Conservation (phyloP, 805 yeast species). For the Naumovozyma baii region DNA sequence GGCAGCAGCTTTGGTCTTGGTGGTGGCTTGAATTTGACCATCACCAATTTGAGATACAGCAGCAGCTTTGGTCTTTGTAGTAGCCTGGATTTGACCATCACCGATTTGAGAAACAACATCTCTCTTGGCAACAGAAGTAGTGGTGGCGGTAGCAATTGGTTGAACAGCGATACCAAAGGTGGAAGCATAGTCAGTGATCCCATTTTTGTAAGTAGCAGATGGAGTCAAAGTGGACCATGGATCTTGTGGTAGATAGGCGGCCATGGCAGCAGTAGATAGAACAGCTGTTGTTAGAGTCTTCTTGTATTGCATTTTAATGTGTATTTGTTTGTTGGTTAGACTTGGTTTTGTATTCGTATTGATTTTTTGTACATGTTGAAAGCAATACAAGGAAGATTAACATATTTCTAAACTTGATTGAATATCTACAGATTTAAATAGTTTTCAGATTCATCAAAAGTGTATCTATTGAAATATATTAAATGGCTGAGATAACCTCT, state of each 20-base stretch:
- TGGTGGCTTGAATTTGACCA: slow-evolving; percentile 30
- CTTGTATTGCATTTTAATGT: slow-evolving; percentile 21
- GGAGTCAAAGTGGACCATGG: slow-evolving; percentile 39
- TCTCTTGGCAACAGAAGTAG: slow-evolving; percentile 30
- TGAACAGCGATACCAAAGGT: slow-evolving; percentile 37
- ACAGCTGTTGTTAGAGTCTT: slow-evolving; percentile 26
- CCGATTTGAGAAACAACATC: slow-evolving; percentile 35
- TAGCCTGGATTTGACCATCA: slow-evolving; percentile 49
- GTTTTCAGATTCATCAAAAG: too few species aligned
- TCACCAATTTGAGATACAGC: slow-evolving; percentile 37
- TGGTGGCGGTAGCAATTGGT: slow-evolving; percentile 30
- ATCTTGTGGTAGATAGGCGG: slow-evolving; percentile 24
- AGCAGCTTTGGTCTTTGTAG: slow-evolving; percentile 22
- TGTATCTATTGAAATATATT: too few species aligned
- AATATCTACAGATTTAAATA: too few species aligned
- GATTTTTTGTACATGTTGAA: too few species aligned
- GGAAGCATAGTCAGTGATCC: slow-evolving; percentile 30
- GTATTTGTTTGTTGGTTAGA: not conserved
- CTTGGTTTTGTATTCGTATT: not conserved
- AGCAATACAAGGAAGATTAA: too few species aligned
- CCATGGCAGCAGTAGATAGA: slow-evolving; percentile 21
- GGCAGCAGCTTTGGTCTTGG: slow-evolving; percentile 21
- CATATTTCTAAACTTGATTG: too few species aligned
- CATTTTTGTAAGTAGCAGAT: slow-evolving; percentile 31
- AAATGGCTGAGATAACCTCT: too few species aligned